Evolutionary conservation across 208 protist genomes (phyloP).

Genomic region (Wallacemonas sp.): DNA sequence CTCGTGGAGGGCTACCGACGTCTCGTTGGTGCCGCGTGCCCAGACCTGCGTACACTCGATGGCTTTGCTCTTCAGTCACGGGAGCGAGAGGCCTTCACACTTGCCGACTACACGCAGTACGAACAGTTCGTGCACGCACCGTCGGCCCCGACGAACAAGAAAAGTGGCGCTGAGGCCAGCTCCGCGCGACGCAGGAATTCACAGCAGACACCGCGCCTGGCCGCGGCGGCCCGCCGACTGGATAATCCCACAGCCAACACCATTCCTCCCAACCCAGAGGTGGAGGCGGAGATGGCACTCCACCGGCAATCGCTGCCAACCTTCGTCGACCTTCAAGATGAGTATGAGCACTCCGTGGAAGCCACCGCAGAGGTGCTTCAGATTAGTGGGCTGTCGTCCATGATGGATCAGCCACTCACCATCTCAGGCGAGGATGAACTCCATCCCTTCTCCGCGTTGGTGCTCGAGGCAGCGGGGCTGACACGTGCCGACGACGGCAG

Average conservation of each 20-base stretch:
- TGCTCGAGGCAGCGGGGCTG: constrained; percentile 10
- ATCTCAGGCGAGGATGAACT: constrained; percentile 26
- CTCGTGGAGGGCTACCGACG: constrained; percentile 61
- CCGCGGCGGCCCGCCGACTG: not conserved
- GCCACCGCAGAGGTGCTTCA: constrained; percentile 33
- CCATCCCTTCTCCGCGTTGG: constrained; percentile 1
- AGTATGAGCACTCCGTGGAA: constrained; percentile 17
- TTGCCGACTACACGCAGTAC: constrained; percentile 2
- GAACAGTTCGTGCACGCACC: not conserved
- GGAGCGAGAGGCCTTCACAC: constrained; percentile 2
- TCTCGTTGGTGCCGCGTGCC: constrained; percentile 35
- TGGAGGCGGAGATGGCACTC: not conserved
- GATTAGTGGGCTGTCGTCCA: constrained; percentile 33
- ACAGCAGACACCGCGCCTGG: not conserved
- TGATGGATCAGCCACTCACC: constrained; percentile 23
- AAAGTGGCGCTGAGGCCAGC: not conserved
- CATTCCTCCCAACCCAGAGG: not conserved
- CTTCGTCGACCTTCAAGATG: not conserved
- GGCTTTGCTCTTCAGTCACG: constrained; percentile 10
- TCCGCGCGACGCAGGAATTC: not conserved
- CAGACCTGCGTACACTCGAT: constrained; percentile 60
- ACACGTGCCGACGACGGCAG: not conserved
- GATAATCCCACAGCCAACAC: not conserved
- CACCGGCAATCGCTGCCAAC: not conserved
- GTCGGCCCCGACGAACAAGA: not conserved